Evolutionary conservation across 1,139 yeast species (phyloP), one percentile per base, ranked within the genome.

Genomic region (Saccharomyces hybrid): DNA sequence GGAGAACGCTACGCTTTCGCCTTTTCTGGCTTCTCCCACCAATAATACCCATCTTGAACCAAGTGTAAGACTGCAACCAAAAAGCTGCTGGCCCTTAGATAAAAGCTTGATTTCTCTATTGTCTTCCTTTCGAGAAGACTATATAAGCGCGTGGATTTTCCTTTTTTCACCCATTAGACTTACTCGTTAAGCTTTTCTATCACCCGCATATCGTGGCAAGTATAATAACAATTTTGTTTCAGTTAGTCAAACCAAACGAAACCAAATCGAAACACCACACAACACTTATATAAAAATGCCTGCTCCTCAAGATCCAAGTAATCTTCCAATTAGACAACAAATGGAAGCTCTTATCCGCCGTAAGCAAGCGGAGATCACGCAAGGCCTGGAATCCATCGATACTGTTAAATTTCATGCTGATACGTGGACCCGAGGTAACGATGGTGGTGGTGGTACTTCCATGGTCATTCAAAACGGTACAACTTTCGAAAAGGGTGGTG

Each of bases 401-500:
- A 72, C 71, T 34, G 78, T 73, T 14, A 77, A 75, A 52, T 93
- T 93, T 74, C 79, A 74, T 50, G 78, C 88, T 19, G 99, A 93
- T 69, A 78, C 82, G 52, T 93, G 98, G 98, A 71, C 74, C 32
- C 80, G 98, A 65, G 95, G 90, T 54, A 86, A 88, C 61, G 79
- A 80, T 53, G 86, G 84, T 52, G 99, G 99, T 48, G 96, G 96
- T 55, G 99, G 99, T 53, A 81, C 83, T 59, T 83, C 97, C 3
- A 88, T 90, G 82, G 97, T 93, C 28, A 73, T 93, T 54, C 95
- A 88, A 67, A 83, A 88, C 60, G 98, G 99, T 56, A 77, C 85
- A 50, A 88, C 93, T 1, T 88, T 88, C 67, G 98, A 93, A 69
- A 91, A 93, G 69, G 99, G 95, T 44, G 99, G 98, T 58, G 97